A percentile compares a stretch with the other conserved stretches of the same genome.
Conservation (phyloP, 164 flowering plant genomes). For the Nelumbo lutea region DNA sequence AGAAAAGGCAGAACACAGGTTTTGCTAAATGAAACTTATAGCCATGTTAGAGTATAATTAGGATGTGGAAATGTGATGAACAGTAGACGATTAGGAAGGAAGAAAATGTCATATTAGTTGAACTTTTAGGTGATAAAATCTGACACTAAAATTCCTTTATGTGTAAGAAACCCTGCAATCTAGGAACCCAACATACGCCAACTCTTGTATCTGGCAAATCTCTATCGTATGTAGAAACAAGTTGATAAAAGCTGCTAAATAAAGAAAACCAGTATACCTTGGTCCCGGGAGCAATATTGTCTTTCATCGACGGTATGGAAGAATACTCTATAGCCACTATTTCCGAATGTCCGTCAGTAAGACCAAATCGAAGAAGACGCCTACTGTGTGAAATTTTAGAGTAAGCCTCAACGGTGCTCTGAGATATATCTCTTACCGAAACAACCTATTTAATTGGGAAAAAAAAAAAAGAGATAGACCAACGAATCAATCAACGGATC, state of each 20-base stretch:
- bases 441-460: constrained; percentile 39
- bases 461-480: neutral
- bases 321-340: constrained; percentile 66
- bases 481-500: neutral
- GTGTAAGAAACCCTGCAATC: neutral
- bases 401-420: constrained; percentile 43
- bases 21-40: too few relatives aligned
- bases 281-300: constrained; percentile 71
- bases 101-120: too few relatives aligned
- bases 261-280: constrained; percentile 45
- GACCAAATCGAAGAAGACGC: constrained; percentile 54
- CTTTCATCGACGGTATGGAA: constrained; percentile 51
- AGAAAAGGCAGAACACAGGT: too few relatives aligned
- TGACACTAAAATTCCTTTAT: too few relatives aligned
- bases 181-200: neutral
- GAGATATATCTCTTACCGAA: constrained; percentile 60
- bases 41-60: too few relatives aligned
- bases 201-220: neutral
- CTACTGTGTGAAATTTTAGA: constrained; percentile 29
- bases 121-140: too few relatives aligned
- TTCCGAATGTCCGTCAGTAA: constrained; percentile 77
- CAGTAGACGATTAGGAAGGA: too few relatives aligned
- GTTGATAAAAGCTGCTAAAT: neutral
- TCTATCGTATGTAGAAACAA: neutral
- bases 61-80: too few relatives aligned